A percentile compares a stretch with the other conserved stretches of the same genome.
These are phyloP conservation scores for Fistulifera solaris DNA, from an alignment of 108 stramenopile species.

Conservation along the genomic window DNA sequence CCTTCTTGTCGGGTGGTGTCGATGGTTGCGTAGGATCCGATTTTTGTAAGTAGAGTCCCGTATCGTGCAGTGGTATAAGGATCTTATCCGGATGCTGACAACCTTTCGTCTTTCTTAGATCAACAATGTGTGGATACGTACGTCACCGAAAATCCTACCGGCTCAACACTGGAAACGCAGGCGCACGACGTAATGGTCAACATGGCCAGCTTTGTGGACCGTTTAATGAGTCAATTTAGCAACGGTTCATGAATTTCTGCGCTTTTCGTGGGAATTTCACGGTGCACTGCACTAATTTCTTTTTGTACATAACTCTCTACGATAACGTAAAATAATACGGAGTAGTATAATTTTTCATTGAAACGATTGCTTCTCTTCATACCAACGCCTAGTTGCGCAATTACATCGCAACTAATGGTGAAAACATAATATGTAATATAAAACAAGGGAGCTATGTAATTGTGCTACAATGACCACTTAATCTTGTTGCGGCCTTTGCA, in stretches of 20 bases:
- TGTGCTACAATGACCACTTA: slow-evolving; percentile 17
- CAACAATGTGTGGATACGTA: slow-evolving; percentile 39
- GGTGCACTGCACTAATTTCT: not conserved
- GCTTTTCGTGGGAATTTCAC: too few relatives aligned
- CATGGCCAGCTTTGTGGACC: slow-evolving; percentile 20
- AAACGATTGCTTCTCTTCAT: too few relatives aligned
- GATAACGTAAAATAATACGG: too few relatives aligned
- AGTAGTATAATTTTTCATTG: too few relatives aligned
- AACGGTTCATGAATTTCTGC: too few relatives aligned
- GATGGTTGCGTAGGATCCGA: slow-evolving; percentile 53
- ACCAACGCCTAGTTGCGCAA: too few relatives aligned
- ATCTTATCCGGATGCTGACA: too few relatives aligned
- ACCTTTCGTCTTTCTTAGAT: too few relatives aligned
- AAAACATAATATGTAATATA: too few relatives aligned
- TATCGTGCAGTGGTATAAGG: too few relatives aligned
- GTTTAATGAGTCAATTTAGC: not conserved
- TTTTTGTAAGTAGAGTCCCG: slow-evolving; percentile 22
- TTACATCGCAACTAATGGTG: too few relatives aligned
- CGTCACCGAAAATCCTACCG: slow-evolving; percentile 27
- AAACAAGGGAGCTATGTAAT: too few relatives aligned
- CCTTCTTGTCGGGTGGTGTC: slow-evolving; percentile 50
- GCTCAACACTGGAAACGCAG: slow-evolving; percentile 20
- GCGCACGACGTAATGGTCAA: slow-evolving; percentile 23
- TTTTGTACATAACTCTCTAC: not conserved
- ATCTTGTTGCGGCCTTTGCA: slow-evolving; percentile 14